Percentiles rank a stretch among this genome's conserved stretches.
phyloP scores from a whole-genome alignment of 2,329 filamentous ascomycete species.

The Pseudopyrenochaeta lycopersici region DNA sequence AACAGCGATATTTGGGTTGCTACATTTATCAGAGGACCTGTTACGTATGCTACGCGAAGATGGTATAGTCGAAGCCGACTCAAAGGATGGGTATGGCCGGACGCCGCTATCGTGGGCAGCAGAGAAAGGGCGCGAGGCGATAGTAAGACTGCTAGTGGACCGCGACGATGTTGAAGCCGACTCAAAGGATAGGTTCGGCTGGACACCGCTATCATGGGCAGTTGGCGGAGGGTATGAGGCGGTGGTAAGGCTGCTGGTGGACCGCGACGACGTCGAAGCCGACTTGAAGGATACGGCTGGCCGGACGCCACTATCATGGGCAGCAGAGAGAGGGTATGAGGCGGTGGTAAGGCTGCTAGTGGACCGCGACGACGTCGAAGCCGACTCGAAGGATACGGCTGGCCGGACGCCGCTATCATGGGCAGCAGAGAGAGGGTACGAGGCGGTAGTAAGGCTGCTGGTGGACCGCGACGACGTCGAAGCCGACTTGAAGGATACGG shows the following conservation, averaged over 20 bases:
- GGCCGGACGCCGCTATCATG: too few relatives aligned
- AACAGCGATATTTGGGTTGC: neutral
- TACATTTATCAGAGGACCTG: neutral
- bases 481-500: too few relatives aligned
- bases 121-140: neutral
- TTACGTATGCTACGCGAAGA: too few relatives aligned
- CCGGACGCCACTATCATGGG: too few relatives aligned
- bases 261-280: neutral
- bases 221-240: neutral
- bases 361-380: too few relatives aligned
- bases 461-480: too few relatives aligned
- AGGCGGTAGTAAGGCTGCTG: too few relatives aligned
- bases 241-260: neutral
- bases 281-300: too few relatives aligned
- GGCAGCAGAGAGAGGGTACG: too few relatives aligned
- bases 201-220: neutral
- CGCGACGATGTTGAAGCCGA: neutral
- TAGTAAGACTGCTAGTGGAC: neutral
- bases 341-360: too few relatives aligned
- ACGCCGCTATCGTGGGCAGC: neutral
- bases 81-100: neutral
- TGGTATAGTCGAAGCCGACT: neutral
- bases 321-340: too few relatives aligned
- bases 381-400: too few relatives aligned
- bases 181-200: neutral